Evolutionary conservation across 2,329 filamentous ascomycete genomes (phyloP).

Genomic region (Aspergillus pseudoviridinutans): DNA sequence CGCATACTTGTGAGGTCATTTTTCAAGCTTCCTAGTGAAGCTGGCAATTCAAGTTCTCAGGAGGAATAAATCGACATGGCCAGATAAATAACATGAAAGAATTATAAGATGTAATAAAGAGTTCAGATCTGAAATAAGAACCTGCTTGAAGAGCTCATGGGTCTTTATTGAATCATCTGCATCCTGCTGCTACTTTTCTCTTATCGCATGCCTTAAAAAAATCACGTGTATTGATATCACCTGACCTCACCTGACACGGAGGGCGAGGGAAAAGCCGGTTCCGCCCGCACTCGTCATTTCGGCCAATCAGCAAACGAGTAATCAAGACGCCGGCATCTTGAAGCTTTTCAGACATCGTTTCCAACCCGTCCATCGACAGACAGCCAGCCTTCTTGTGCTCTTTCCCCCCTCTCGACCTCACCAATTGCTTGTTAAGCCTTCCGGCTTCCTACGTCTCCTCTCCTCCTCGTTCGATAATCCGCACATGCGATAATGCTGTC

Average conservation of each 20-base stretch:
- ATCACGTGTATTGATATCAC: conserved; percentile 20
- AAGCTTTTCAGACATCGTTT: conserved; percentile 40
- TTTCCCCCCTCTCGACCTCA: conserved; percentile 22
- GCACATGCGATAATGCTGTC: conserved; percentile 63
- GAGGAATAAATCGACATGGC: conserved; percentile 66
- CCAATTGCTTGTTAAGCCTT: conserved; percentile 37
- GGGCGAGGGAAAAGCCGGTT: conserved; percentile 28
- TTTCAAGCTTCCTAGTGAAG: conserved; percentile 64
- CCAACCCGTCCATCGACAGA: conserved; percentile 25
- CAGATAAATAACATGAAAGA: conserved; percentile 38
- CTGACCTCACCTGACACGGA: conserved; percentile 24
- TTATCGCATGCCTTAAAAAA: conserved; percentile 6
- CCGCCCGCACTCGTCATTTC: conserved; percentile 35
- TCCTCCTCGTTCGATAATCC: conserved; percentile 46
- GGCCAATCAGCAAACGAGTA: conserved; percentile 38
- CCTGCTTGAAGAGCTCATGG: background rate
- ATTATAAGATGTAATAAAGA: background rate
- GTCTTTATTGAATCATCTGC: background rate
- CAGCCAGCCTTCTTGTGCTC: conserved; percentile 24
- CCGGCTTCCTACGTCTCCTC: conserved; percentile 30
- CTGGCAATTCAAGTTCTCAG: conserved; percentile 66
- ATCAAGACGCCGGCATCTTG: conserved; percentile 39
- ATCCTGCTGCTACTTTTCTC: conserved; percentile 3
- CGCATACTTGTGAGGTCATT: conserved; percentile 55
- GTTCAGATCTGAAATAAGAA: background rate